These are phyloP conservation scores for Globisporangium rhizosaccharum DNA, from an alignment of 352 stramenopile species.

Conservation along the genomic window DNA sequence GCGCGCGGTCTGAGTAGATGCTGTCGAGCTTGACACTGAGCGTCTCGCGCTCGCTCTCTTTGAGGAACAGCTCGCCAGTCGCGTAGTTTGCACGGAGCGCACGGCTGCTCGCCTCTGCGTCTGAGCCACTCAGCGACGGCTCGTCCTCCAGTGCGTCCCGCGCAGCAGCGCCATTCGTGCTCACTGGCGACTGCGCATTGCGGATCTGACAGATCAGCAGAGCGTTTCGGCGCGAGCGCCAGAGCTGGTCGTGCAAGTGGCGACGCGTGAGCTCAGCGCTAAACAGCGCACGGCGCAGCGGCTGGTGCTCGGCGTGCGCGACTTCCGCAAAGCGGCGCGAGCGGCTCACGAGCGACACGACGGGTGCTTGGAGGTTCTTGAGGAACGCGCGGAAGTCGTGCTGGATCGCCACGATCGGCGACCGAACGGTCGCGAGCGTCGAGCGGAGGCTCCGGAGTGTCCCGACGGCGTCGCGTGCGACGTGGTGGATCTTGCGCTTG, in stretches of 20 bases:
- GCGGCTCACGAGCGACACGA: constrained; percentile 41
- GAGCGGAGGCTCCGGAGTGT: constrained; percentile 29
- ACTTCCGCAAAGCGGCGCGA: constrained; percentile 41
- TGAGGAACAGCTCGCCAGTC: constrained; percentile 45
- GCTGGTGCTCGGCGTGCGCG: constrained; percentile 47
- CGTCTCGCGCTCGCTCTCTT: constrained; percentile 27
- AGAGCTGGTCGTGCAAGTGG: constrained; percentile 73
- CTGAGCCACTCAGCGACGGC: too few relatives aligned
- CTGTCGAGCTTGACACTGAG: constrained; percentile 51
- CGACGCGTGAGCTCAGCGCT: constrained; percentile 37
- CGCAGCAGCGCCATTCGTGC: not conserved
- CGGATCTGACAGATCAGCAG: constrained; percentile 63
- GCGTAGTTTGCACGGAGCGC: constrained; percentile 47
- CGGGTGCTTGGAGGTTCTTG: constrained; percentile 37
- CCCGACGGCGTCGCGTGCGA: constrained; percentile 39
- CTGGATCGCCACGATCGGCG: constrained; percentile 50
- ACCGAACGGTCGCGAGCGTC: constrained; percentile 39
- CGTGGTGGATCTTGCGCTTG: constrained; percentile 37
- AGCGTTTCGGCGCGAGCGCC: constrained; percentile 45
- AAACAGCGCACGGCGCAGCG: constrained; percentile 36
- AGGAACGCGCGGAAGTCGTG: constrained; percentile 46
- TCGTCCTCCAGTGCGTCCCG: not conserved
- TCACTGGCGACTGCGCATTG: constrained; percentile 11
- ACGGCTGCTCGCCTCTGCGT: not conserved
- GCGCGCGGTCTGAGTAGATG: constrained; percentile 57